Conservation (phyloP, 2,329 filamentous ascomycete species). For the Beauveria varroae region DNA sequence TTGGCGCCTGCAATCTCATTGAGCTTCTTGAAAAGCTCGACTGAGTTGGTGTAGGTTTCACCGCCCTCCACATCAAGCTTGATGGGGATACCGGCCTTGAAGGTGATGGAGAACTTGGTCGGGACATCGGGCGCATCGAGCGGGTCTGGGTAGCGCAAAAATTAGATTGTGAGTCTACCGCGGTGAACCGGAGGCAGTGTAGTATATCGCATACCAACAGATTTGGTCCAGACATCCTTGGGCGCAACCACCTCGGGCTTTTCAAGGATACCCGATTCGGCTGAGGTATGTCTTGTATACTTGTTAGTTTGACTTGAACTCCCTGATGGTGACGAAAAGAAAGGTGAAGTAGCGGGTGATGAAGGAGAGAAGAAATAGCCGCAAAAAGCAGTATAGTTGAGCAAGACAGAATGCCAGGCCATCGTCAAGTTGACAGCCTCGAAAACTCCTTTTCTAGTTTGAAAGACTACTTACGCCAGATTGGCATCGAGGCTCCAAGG, state of each 20-base stretch:
- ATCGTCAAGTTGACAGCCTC: not conserved
- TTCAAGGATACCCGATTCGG: slow-evolving; percentile 70
- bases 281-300: slow-evolving; percentile 34
- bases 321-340: slow-evolving; percentile 29
- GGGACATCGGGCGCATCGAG: slow-evolving; percentile 55
- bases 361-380: not conserved
- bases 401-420: not conserved
- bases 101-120: slow-evolving; percentile 56
- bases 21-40: slow-evolving; percentile 57
- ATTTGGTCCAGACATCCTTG: slow-evolving; percentile 64
- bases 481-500: slow-evolving; percentile 50
- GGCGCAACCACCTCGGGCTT: slow-evolving; percentile 51
- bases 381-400: not conserved
- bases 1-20: slow-evolving; percentile 58
- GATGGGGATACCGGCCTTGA: slow-evolving; percentile 59
- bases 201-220: slow-evolving; percentile 23
- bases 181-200: not conserved
- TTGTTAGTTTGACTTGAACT: not conserved
- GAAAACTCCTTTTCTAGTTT: not conserved
- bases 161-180: slow-evolving; percentile 13
- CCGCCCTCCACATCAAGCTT: slow-evolving; percentile 51
- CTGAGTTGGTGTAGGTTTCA: slow-evolving; percentile 52
- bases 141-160: slow-evolving; percentile 42
- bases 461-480: not conserved
- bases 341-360: not conserved